Percentiles rank a stretch among this genome's conserved stretches.
phyloP scores from a whole-genome alignment of 345 rosid genomes.

The Fremontodendron californicum region DNA sequence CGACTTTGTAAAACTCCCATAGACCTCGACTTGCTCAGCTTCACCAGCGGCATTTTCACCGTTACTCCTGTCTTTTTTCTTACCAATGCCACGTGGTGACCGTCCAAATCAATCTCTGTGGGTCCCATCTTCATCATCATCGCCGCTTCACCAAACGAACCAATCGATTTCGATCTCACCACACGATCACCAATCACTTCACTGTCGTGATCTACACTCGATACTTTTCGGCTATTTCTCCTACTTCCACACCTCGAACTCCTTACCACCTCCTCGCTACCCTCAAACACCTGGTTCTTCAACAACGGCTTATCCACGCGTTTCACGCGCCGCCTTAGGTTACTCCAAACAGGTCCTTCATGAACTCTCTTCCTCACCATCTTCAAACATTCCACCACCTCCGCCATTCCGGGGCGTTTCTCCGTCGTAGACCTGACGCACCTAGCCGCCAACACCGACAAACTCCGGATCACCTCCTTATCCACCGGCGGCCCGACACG shows the following conservation, averaged over 20 bases:
- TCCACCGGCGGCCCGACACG: constrained; percentile 33
- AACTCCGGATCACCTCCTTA: constrained; percentile 26
- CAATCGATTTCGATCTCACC: constrained; percentile 61
- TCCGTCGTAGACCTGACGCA: constrained; percentile 58
- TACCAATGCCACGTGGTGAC: neutral
- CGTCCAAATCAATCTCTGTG: neutral
- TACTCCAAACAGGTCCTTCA: constrained; percentile 38
- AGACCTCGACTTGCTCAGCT: constrained; percentile 68
- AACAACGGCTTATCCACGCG: constrained; percentile 4
- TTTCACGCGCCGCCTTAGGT: constrained; percentile 39
- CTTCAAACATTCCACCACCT: constrained; percentile 58
- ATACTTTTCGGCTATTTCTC: constrained; percentile 41
- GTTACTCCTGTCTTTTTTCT: neutral
- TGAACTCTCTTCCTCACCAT: constrained; percentile 29
- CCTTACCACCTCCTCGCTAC: constrained; percentile 29
- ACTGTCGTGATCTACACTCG: constrained; percentile 29
- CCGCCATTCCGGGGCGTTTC: constrained; percentile 63
- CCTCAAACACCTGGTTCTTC: constrained; percentile 15
- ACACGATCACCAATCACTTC: constrained; percentile 23
- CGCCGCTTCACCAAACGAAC: constrained; percentile 31
- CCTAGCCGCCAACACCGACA: constrained; percentile 53
- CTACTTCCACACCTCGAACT: constrained; percentile 37
- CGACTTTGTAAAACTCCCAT: constrained; percentile 45
- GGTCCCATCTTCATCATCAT: constrained; percentile 19
- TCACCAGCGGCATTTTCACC: constrained; percentile 32